These are phyloP conservation scores for Coriolopsis trogii DNA, from an alignment of 1,284 basidiomycete genomes.

Conservation along the genomic window DNA sequence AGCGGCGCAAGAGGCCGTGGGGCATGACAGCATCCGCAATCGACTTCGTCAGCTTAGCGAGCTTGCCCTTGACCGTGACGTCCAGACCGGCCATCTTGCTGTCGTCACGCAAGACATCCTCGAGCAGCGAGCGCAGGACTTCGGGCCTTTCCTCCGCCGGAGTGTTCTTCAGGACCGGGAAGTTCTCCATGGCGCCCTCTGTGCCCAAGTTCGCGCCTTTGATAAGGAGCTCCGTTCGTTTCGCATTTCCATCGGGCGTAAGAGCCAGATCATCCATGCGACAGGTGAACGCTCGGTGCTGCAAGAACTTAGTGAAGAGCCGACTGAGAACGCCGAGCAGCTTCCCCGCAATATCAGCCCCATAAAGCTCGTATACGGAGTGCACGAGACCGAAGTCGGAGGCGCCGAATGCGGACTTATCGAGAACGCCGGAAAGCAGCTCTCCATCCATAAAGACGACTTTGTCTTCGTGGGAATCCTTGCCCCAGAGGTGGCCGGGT, in stretches of 20 bases:
- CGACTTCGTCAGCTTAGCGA: conserved; percentile 86
- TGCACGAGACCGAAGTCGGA: conserved; percentile 96
- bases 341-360: conserved; percentile 86
- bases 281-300: conserved; percentile 97
- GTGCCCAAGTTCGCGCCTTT: conserved; percentile 78
- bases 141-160: conserved; percentile 53
- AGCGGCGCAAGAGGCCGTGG: conserved; percentile 85
- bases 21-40: conserved; percentile 93
- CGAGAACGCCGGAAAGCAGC: conserved; percentile 89
- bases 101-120: conserved; percentile 97
- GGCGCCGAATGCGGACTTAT: conserved; percentile 98
- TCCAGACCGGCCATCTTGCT: conserved; percentile 97
- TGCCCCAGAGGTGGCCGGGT: conserved; percentile 83
- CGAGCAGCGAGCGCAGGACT: conserved; percentile 67
- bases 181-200: conserved; percentile 88
- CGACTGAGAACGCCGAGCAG: conserved; percentile 93
- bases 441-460: conserved; percentile 95
- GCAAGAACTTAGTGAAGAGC: conserved; percentile 95
- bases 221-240: conserved; percentile 71
- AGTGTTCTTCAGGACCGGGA: conserved; percentile 66
- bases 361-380: conserved; percentile 99
- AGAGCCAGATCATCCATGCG: conserved; percentile 98
- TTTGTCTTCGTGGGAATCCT: conserved; percentile 79
- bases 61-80: conserved; percentile 86
- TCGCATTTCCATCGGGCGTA: conserved; percentile 80